phyloP scores from a whole-genome alignment of 2,329 filamentous ascomycete species.

The Phaeosphaeria sp. region DNA sequence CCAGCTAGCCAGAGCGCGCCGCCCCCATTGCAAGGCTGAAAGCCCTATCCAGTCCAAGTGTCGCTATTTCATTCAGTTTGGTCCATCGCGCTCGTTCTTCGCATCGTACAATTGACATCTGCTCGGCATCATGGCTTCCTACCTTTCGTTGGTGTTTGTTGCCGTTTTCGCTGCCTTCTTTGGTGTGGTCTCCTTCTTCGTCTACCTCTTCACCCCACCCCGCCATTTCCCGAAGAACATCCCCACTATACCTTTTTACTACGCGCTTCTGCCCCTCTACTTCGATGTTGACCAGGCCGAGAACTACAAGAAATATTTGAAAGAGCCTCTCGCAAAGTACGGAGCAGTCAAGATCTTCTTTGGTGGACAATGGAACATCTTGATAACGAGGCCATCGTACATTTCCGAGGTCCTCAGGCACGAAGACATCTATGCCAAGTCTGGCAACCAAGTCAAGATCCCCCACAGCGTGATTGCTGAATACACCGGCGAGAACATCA shows the following conservation, averaged over 20 bases:
- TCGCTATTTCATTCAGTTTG: slow-evolving; percentile 23
- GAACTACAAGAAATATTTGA: slow-evolving; percentile 50
- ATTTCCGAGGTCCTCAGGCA: slow-evolving; percentile 49
- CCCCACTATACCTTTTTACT: slow-evolving; percentile 54
- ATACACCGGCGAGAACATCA: slow-evolving; percentile 45
- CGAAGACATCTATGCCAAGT: slow-evolving; percentile 40
- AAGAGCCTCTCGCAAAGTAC: slow-evolving; percentile 46
- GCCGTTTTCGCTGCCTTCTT: slow-evolving; percentile 24
- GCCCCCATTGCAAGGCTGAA: slow-evolving; percentile 19
- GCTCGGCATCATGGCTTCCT: slow-evolving; percentile 27
- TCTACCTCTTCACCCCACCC: slow-evolving; percentile 35
- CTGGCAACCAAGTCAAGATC: slow-evolving; percentile 42
- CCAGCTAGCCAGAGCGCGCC: slow-evolving; percentile 14
- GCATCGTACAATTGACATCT: slow-evolving; percentile 4
- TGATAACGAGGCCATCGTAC: slow-evolving; percentile 54
- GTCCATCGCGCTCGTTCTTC: slow-evolving; percentile 4
- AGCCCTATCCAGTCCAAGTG: slow-evolving; percentile 5
- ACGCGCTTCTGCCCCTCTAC: slow-evolving; percentile 52
- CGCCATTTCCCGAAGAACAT: slow-evolving; percentile 45
- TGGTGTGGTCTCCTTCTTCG: slow-evolving; percentile 26
- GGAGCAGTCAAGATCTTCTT: slow-evolving; percentile 60
- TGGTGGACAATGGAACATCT: slow-evolving; percentile 57
- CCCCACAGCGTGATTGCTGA: slow-evolving; percentile 37
- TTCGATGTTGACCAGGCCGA: slow-evolving; percentile 53
- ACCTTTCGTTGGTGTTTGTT: slow-evolving; percentile 30